Evolutionary conservation across 2,329 filamentous ascomycete genomes (phyloP), one percentile per base, ranked within the genome.

Genomic region (Claviceps purpurea): DNA sequence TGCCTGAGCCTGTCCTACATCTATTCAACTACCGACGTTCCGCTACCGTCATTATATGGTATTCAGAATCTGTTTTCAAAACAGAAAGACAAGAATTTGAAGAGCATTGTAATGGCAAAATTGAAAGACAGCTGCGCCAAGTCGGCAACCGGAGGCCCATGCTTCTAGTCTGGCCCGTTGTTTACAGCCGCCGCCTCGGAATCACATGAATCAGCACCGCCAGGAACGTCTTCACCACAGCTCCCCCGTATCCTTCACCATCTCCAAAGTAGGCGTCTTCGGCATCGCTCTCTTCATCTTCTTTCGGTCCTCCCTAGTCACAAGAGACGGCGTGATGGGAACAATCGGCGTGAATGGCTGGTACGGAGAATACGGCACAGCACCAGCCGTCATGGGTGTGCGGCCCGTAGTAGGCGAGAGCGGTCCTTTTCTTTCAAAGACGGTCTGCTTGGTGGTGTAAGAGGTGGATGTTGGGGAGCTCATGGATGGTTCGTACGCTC

Each of bases 331-430:
- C 34, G 87, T 89, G 48, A 90, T 79, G 1, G 87, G 87, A 49
- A 89, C 76, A 47, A 87, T 73, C 1, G 86, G 85, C 6, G 83
- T 85, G 63, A 83, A 87, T 0, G 87, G 87, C 71, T 90, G 87
- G 59, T 90, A 91, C 0, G 87, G 85, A 52, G 79, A 81, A 65
- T 90, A 90, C 1, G 86, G 86, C 22, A 82, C 77, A 1, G 79
- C 74, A 22, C 72, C 74, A 4, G 77, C 79, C 1, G 76, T 81
- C 64, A 72, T 78, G 0, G 85, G 86, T 2, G 81, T 84, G 46
- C 76, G 77, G 24, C 79, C 71, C 1, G 76, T 78, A 0, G 67
- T 68, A 2, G 82, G 81, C 3, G 78, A 79, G 52, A 78, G 60
- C 1, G 77, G 76, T 0, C 67, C 70, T 22, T 68, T 70, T 37